Conservation (phyloP, 1,139 yeast species). For the Sugiyamaella grinbergsii region DNA sequence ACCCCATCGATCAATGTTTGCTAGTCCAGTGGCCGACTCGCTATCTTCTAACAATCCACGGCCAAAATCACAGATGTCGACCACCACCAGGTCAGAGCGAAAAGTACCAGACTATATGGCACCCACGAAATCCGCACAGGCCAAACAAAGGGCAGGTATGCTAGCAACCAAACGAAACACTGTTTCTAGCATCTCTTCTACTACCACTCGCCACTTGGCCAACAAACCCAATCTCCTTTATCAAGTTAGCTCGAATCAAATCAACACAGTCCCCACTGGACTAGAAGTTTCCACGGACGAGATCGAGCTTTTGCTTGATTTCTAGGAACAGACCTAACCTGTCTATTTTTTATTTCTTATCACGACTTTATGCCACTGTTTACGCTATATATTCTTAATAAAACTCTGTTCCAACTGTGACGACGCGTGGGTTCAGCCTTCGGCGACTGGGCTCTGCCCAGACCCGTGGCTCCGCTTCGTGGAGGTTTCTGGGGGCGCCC, state of each 20-base stretch:
- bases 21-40: not conserved
- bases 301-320: conserved; percentile 6
- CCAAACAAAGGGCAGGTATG: conserved; percentile 24
- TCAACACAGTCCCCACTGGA: not conserved
- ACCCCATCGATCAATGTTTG: not conserved
- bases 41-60: not conserved
- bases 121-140: conserved; percentile 30
- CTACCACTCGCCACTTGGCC: not conserved
- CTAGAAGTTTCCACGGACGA: conserved; percentile 17
- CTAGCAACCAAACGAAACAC: not conserved
- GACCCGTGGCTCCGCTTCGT: not conserved
- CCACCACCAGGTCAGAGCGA: conserved; percentile 3
- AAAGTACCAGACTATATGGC: conserved; percentile 28
- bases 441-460: too few relatives aligned
- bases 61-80: conserved; percentile 1
- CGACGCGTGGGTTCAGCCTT: not conserved
- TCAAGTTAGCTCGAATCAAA: not conserved
- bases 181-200: not conserved
- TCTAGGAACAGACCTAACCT: conserved; percentile 1
- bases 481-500: too few relatives aligned
- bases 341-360: not conserved
- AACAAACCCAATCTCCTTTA: not conserved
- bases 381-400: not conserved
- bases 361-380: conserved; percentile 13
- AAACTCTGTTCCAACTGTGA: not conserved